Percentiles rank a stretch among this genome's conserved stretches.
These are phyloP conservation scores for Mucuna pruriens DNA, from an alignment of 306 rosid species.

Conservation along the genomic window DNA sequence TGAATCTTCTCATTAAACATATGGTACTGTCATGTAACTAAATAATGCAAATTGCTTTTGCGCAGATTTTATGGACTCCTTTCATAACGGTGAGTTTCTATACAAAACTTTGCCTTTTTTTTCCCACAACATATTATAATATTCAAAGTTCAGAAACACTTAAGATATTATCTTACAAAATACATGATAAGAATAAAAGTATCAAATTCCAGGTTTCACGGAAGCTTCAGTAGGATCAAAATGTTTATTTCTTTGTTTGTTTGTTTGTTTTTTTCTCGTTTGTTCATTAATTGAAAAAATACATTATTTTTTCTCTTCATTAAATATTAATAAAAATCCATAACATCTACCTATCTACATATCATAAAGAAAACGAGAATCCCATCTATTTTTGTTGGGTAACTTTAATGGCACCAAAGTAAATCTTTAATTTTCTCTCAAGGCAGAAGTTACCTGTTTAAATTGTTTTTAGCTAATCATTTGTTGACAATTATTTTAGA, in stretches of 20 bases:
- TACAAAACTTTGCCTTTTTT: neutral
- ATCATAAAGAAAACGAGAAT: neutral
- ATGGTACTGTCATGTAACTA: neutral
- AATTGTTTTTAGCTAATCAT: too few relatives aligned
- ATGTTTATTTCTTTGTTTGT: neutral
- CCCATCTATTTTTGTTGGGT: neutral
- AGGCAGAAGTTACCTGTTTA: too few relatives aligned
- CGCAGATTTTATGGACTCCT: constrained; percentile 38
- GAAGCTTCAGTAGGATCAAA: neutral
- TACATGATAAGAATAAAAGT: neutral
- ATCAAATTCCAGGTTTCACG: neutral
- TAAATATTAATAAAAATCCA: neutral
- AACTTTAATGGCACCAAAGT: neutral
- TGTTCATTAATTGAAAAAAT: neutral
- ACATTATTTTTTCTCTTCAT: neutral
- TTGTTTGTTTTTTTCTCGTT: neutral
- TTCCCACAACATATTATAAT: neutral
- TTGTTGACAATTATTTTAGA: neutral
- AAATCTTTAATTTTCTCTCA: neutral
- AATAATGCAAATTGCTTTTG: constrained; percentile 30
- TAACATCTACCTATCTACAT: neutral
- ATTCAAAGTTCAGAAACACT: constrained; percentile 3
- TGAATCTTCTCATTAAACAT: neutral
- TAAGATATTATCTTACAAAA: neutral
- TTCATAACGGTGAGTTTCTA: constrained; percentile 24